Conservation (phyloP, 805 yeast genomes). For the Starmera dryadoides region DNA sequence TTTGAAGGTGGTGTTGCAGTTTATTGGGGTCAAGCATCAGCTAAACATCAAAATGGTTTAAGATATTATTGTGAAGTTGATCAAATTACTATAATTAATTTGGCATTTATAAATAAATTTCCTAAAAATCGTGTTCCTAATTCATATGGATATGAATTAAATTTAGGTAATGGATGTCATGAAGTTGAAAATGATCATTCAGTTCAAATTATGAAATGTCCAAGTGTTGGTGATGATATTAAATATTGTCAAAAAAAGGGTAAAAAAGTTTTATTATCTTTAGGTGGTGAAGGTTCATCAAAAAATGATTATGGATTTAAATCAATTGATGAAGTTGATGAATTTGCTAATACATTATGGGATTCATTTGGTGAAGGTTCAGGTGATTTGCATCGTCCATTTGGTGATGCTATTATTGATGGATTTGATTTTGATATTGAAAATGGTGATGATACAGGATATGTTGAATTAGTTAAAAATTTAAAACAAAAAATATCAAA, state of each 20-base stretch:
- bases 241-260: conserved; percentile 72
- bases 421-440: conserved; percentile 95
- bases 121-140: conserved; percentile 28
- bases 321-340: conserved; percentile 65
- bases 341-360: conserved; percentile 53
- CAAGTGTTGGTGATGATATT: conserved; percentile 62
- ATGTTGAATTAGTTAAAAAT: conserved; percentile 49
- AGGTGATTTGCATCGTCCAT: conserved; percentile 42
- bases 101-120: conserved; percentile 63
- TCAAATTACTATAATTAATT: conserved; percentile 62
- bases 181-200: conserved; percentile 26
- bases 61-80: conserved; percentile 54
- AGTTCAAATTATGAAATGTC: conserved; percentile 26
- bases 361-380: conserved; percentile 55
- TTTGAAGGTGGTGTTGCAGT: conserved; percentile 48
- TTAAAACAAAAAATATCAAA: conserved; percentile 31
- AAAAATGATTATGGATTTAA: conserved; percentile 79
- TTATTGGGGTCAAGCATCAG: conserved; percentile 74
- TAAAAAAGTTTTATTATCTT: conserved; percentile 66
- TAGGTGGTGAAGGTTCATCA: conserved; percentile 68
- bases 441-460: conserved; percentile 54
- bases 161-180: conserved; percentile 49
- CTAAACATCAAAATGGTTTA: conserved; percentile 38
- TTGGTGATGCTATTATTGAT: conserved; percentile 71
- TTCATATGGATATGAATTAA: conserved; percentile 27